Evolutionary conservation across 73 alveolate species (phyloP).

Genomic region (Paramecium pentaurelia): DNA sequence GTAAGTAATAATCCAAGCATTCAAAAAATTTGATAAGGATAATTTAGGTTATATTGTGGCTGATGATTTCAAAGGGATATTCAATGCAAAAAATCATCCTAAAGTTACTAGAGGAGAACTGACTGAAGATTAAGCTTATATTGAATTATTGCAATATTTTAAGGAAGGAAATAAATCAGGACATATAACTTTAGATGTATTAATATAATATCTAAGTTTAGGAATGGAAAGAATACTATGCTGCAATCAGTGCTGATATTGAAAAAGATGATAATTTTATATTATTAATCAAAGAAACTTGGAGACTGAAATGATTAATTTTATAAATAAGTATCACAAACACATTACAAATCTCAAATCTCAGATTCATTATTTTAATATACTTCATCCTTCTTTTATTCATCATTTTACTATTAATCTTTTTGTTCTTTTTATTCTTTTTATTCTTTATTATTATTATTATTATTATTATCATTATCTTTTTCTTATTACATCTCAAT

Average conservation of each 20-base stretch:
- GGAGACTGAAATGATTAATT: constrained; percentile 56
- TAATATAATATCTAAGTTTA: not conserved
- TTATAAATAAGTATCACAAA: not conserved
- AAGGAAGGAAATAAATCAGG: constrained; percentile 70
- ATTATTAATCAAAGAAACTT: constrained; percentile 55
- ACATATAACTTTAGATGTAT: constrained; percentile 49
- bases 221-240: constrained; percentile 72
- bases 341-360: not conserved
- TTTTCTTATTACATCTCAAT: not conserved
- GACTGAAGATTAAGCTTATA: constrained; percentile 71
- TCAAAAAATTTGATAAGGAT: constrained; percentile 68
- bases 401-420: not conserved
- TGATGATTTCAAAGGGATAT: constrained; percentile 70
- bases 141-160: constrained; percentile 65
- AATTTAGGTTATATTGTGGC: constrained; percentile 63
- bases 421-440: not conserved
- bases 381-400: not conserved
- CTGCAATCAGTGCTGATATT: constrained; percentile 72
- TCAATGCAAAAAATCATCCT: constrained; percentile 70
- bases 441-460: too few species aligned
- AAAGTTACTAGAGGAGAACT: constrained; percentile 69
- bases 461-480: not conserved
- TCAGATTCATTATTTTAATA: not conserved
- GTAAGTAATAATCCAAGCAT: constrained; percentile 63
- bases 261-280: constrained; percentile 68